Base-by-base conservation (phyloP, 2,329 filamentous ascomycete genomes). In the Ophiostoma montium region DNA sequence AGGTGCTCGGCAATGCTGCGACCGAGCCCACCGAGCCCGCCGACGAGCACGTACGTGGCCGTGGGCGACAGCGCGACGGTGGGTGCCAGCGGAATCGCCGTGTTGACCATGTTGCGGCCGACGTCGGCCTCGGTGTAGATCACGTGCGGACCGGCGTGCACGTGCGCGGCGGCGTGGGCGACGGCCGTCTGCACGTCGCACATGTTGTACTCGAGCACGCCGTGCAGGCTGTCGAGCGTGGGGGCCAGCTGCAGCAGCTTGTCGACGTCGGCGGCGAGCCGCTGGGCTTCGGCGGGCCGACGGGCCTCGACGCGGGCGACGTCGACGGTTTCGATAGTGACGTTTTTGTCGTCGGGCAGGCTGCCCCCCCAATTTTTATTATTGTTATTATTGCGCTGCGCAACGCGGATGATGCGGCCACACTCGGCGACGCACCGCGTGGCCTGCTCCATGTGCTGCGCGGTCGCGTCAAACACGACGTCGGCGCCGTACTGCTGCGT, bases 11-110 rank as follows among this genome's bases (percentile, higher is more conserved):
- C 69, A 35, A 80, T 70, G 54, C 67, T 70, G 32, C 67, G 65
- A 1, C 76, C 77, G 0, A 81, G 64, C 11, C 76, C 77, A 15
- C 76, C 75, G 0, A 78, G 65, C 1, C 75, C 75, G 15, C 78
- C 78, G 4, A 69, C 67, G 3, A 81, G 60, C 2, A 80, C 56
- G 50, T 80, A 81, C 1, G 73, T 71, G 0, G 61, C 11, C 11
- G 33, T 27, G 10, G 19, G 23, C 1, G 45, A 42, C n/a, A 54
- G 21, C 23, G n/a, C 32, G 4, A 52, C 32, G 1, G 38, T 16
- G n/a, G 10, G 39, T 11, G 39, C 23, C 21, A 42, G 39, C 23
- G n/a, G 23, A 13, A 42, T 8, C 23, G 39, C 30, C 15, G 21
- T 9, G 39, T 42, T 42, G 15, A 42, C 39, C 23, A 30, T 31